These are phyloP conservation scores for Aspergillus sp. DNA, from an alignment of 2,329 filamentous ascomycete genomes.

Conservation along the genomic window DNA sequence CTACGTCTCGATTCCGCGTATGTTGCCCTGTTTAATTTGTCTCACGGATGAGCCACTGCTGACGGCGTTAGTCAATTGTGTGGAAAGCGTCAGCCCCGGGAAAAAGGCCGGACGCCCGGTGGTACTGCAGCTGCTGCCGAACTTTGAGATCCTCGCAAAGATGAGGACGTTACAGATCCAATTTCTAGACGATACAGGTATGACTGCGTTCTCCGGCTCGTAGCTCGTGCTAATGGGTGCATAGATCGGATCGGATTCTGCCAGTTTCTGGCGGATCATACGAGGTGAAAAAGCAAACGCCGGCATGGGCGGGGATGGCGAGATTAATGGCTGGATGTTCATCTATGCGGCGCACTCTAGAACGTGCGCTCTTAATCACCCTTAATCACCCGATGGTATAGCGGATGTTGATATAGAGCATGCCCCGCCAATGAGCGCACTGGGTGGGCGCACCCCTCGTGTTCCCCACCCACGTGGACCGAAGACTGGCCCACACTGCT, in stretches of 20 bases:
- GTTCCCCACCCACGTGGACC: too few relatives aligned
- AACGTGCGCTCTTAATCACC: too few relatives aligned
- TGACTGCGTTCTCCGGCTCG: constrained; percentile 8
- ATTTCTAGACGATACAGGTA: constrained; percentile 41
- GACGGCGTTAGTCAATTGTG: constrained; percentile 33
- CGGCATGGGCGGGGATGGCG: background rate
- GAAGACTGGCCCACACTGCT: too few relatives aligned
- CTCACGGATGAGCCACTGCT: background rate
- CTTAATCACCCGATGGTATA: too few relatives aligned
- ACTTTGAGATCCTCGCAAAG: constrained; percentile 40
- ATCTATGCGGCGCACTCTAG: too few relatives aligned
- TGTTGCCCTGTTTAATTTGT: background rate
- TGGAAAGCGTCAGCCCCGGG: constrained; percentile 35
- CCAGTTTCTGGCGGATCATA: constrained; percentile 24
- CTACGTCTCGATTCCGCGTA: constrained; percentile 41
- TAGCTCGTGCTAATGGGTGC: background rate
- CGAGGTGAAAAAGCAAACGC: constrained; percentile 4
- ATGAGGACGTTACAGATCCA: constrained; percentile 37
- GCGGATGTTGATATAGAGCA: too few relatives aligned
- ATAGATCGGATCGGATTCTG: constrained; percentile 32
- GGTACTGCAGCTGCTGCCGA: constrained; percentile 35
- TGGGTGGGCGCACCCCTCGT: too few relatives aligned
- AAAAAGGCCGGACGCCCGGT: constrained; percentile 40
- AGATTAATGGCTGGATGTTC: too few relatives aligned
- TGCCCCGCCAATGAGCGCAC: too few relatives aligned